Evolutionary conservation across 208 protist species (phyloP), one percentile per base, ranked within the genome.

Genomic region (Trypanosoma conorhini): DNA sequence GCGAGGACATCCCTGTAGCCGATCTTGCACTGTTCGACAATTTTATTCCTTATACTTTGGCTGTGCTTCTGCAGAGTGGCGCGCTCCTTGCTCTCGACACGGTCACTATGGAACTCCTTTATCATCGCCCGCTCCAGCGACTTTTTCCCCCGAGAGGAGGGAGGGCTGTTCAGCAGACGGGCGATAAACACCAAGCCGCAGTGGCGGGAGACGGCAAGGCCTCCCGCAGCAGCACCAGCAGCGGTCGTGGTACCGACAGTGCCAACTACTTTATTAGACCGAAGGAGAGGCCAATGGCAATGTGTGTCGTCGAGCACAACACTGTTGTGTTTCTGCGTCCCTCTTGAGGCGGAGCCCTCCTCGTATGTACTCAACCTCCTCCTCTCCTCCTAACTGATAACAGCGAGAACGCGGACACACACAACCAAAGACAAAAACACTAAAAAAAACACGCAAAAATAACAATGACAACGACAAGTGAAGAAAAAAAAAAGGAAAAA

Each of bases 81-180:
- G 90, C 86, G 13, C 38, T 93, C 8, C 54, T 93, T 5, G 83
- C 91, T 15, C 59, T 95, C 2, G 87, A 95, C 31, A 75, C 80
- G 13, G 51, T 75, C 31, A 81, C 79, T 35, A 88, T 95, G 87
- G 72, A 79, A 35, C 40, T 83, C 17, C 78, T 89, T 52, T 68
- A 70, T 44, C 62, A 74, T 42, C 66, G 72, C 21, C 61, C 65
- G 21, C 50, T 77, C 31, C 33, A 19, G 8, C 69, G 79, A 31
- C 22, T 76, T 13, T 76, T 76, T 70, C 58, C 71, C 24, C 5
- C 52, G 40, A 22, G 19, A 15, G 64, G 28, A 31, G 33, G 3
- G 35, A 68, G 35, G 44, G 28, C 24, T 26, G 65, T 19, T 48
- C 31, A 19, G 12, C 40, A 55, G 12, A 26, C 10, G 3, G 48